Percentiles rank a stretch among this genome's conserved stretches.
phyloP scores from a whole-genome alignment of 1,284 basidiomycete species.

The Sporisorium exsertum region DNA sequence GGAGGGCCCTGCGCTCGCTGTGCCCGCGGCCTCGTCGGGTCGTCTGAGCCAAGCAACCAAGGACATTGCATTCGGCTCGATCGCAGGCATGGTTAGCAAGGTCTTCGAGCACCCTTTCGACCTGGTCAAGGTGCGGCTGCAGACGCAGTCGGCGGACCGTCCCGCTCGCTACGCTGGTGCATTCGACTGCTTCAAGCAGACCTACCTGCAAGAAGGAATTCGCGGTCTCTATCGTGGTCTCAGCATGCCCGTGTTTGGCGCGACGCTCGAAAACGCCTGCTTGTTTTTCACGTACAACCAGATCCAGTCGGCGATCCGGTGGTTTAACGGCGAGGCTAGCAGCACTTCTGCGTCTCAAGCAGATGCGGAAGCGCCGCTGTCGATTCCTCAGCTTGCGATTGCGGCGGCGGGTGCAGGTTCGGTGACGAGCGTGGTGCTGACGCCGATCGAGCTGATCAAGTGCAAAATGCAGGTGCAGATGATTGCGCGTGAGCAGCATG shows the following conservation, averaged over 20 bases:
- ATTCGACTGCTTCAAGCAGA: slow-evolving; percentile 64
- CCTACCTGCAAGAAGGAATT: slow-evolving; percentile 59
- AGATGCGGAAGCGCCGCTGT: slow-evolving; percentile 62
- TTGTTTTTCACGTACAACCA: slow-evolving; percentile 88
- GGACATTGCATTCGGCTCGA: slow-evolving; percentile 66
- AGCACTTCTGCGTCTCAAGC: slow-evolving; percentile 65
- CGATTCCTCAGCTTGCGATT: slow-evolving; percentile 77
- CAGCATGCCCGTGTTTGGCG: slow-evolving; percentile 86
- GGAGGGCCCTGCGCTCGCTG: slow-evolving; percentile 18
- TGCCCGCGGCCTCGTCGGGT: slow-evolving; percentile 14
- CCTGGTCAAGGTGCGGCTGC: slow-evolving; percentile 67
- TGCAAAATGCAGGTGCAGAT: slow-evolving; percentile 97
- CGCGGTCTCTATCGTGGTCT: slow-evolving; percentile 74
- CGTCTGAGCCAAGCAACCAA: slow-evolving; percentile 61
- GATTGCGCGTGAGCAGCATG: slow-evolving; percentile 73
- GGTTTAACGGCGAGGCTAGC: slow-evolving; percentile 43
- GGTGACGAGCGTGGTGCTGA: slow-evolving; percentile 84
- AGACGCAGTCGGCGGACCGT: slow-evolving; percentile 60
- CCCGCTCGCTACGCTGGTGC: slow-evolving; percentile 60
- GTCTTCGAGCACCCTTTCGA: slow-evolving; percentile 68
- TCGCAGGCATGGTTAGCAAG: slow-evolving; percentile 67
- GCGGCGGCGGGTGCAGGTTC: slow-evolving; percentile 85
- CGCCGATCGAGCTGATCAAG: slow-evolving; percentile 90
- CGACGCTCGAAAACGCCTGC: slow-evolving; percentile 89
- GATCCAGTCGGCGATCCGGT: slow-evolving; percentile 77